Percentiles rank a stretch among this genome's conserved stretches.
phyloP scores from a whole-genome alignment of 176 grass and related monocot genomes.

The Tuctoria greenei region DNA sequence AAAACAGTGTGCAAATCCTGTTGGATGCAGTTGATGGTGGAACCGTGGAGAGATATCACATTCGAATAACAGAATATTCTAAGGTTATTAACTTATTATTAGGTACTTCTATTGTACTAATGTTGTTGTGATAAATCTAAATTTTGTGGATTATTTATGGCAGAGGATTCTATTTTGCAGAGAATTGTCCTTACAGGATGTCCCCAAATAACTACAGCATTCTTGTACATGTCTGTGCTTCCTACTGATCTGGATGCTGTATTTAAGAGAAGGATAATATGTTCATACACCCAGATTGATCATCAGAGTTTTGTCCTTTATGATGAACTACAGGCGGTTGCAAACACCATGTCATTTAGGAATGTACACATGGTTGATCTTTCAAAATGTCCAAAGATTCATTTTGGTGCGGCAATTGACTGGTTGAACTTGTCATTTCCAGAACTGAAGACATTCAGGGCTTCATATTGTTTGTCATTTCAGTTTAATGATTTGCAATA shows the following conservation, averaged over 20 bases:
- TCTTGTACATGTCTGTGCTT: constrained; percentile 50
- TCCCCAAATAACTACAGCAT: constrained; percentile 50
- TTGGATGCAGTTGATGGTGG: constrained; percentile 34
- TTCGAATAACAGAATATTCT: constrained; percentile 59
- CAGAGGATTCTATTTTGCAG: constrained; percentile 44
- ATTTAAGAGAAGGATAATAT: constrained; percentile 48
- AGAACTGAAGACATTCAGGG: constrained; percentile 51
- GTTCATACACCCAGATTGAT: constrained; percentile 22
- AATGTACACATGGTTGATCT: constrained; percentile 50
- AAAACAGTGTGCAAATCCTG: constrained; percentile 40
- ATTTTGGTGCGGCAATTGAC: constrained; percentile 41
- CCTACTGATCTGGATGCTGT: constrained; percentile 43
- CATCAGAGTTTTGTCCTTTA: constrained; percentile 24
- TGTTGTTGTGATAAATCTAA: constrained; percentile 18
- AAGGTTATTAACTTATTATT: constrained; percentile 44
- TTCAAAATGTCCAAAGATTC: constrained; percentile 64
- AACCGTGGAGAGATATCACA: constrained; percentile 43
- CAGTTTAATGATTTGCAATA: constrained; percentile 53
- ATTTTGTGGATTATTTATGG: background rate
- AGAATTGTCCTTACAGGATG: constrained; percentile 65
- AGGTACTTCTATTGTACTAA: constrained; percentile 3
- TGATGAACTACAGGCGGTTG: constrained; percentile 24
- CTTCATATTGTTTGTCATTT: constrained; percentile 52
- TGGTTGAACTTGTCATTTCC: constrained; percentile 57
- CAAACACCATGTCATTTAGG: constrained; percentile 38